phyloP scores from a whole-genome alignment of 2,329 filamentous ascomycete genomes.

The Endothia cerciana region DNA sequence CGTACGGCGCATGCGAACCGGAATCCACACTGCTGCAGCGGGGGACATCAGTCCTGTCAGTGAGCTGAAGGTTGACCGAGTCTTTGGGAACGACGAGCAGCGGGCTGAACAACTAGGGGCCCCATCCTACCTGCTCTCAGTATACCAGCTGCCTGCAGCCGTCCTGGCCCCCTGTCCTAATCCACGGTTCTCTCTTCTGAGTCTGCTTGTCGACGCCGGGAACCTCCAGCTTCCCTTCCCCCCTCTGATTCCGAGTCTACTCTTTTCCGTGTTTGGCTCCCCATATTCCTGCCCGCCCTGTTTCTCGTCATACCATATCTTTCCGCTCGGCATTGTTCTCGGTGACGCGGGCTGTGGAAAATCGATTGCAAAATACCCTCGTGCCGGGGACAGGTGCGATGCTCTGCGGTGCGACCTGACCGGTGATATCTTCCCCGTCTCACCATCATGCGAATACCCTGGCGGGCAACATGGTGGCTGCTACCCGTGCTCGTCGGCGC shows the following conservation, averaged over 20 bases:
- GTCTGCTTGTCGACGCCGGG: background rate
- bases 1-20: background rate
- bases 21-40: background rate
- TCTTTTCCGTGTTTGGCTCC: background rate
- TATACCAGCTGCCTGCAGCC: background rate
- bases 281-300: background rate
- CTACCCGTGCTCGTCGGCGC: background rate
- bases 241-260: background rate
- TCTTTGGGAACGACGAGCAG: background rate
- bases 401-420: slow-evolving; percentile 5
- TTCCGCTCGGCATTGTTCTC: background rate
- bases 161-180: background rate
- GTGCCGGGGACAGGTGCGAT: slow-evolving; percentile 1
- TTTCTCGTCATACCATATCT: background rate
- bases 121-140: background rate
- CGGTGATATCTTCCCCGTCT: background rate
- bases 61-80: background rate
- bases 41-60: background rate
- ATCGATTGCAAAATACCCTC: background rate
- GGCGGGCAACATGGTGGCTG: background rate
- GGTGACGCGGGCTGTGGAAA: background rate
- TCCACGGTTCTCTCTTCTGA: background rate
- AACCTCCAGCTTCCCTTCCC: background rate
- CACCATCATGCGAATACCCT: slow-evolving; percentile 9
- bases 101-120: background rate